Evolutionary conservation across 2,329 filamentous ascomycete species (phyloP).

Genomic region (Fusarium chuoi): DNA sequence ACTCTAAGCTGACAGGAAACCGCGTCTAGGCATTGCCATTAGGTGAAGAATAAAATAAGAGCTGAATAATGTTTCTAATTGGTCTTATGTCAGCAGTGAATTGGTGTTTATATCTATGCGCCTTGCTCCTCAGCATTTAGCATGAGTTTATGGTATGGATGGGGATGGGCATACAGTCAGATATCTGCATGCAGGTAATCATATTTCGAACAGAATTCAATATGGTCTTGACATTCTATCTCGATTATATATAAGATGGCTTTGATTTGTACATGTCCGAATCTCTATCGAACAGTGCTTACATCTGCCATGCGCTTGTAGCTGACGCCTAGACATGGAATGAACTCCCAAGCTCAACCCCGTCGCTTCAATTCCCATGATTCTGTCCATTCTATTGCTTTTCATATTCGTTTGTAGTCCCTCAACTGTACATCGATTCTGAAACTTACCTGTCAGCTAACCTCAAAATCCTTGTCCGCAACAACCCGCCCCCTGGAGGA

Average conservation of each 20-base stretch:
- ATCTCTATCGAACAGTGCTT: slow-evolving; percentile 1
- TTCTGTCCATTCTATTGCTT: neutral
- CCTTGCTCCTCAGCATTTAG: neutral
- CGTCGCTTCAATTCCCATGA: no score
- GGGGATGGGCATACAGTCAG: neutral
- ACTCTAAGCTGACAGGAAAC: neutral
- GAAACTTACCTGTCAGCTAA: neutral
- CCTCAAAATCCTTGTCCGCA: neutral
- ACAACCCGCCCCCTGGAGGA: neutral
- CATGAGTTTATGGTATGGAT: neutral
- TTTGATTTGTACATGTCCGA: neutral
- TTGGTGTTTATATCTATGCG: neutral
- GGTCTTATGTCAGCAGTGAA: neutral
- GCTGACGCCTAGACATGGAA: neutral
- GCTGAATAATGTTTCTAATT: neutral
- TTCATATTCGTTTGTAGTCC: neutral
- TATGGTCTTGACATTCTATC: neutral
- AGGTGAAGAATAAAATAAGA: neutral
- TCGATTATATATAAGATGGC: neutral
- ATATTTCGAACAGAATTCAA: neutral
- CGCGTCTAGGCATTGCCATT: neutral
- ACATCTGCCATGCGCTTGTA: slow-evolving; percentile 5
- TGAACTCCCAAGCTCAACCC: neutral
- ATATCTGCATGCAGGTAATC: neutral
- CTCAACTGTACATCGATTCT: neutral